Evolutionary conservation across 2,329 filamentous ascomycete species (phyloP).

Genomic region (Polychaeton citri): DNA sequence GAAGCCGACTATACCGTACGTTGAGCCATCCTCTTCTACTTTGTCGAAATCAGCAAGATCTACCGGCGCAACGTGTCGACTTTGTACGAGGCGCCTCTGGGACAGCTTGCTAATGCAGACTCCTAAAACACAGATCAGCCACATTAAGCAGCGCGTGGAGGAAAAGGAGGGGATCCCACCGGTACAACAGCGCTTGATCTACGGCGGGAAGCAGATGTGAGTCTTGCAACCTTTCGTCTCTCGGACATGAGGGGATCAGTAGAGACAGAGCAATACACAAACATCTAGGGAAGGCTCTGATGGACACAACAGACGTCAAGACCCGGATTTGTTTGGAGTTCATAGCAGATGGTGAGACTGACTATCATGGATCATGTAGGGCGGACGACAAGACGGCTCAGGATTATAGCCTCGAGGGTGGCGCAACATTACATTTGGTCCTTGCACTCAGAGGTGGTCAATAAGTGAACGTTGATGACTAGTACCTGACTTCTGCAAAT

Average conservation of each 20-base stretch:
- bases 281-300: no score
- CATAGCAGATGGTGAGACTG: no score
- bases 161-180: conserved; percentile 98
- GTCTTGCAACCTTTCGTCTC: no score
- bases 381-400: conserved; percentile 84
- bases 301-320: no score
- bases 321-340: no score
- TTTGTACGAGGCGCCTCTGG: no score
- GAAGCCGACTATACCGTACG: conserved; percentile 82
- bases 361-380: conserved; percentile 44
- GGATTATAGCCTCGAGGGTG: conserved; percentile 83
- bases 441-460: conserved; percentile 80
- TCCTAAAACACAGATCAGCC: conserved; percentile 74
- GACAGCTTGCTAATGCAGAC: not conserved
- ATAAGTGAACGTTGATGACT: no score
- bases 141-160: conserved; percentile 98
- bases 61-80: no score
- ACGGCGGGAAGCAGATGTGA: conserved; percentile 94
- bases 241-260: no score
- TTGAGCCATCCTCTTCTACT: not conserved
- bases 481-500: no score
- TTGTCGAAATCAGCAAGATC: not conserved
- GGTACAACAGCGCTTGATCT: conserved; percentile 91
- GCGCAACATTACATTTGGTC: conserved; percentile 87
- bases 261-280: no score